phyloP scores from a whole-genome alignment of 2,329 filamentous ascomycete species.

The Fusarium buxicola region DNA sequence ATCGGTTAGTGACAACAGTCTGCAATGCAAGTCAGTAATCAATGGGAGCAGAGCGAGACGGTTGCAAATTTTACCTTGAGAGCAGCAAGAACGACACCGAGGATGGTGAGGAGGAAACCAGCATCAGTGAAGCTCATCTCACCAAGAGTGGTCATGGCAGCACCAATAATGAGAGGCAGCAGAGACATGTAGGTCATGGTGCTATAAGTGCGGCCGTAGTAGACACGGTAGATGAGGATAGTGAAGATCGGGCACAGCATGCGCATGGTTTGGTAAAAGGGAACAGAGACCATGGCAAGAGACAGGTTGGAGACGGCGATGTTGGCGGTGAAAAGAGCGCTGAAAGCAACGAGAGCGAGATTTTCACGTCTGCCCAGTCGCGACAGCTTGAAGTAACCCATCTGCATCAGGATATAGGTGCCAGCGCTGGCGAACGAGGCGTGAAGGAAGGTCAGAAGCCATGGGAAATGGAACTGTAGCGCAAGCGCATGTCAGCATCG shows the following conservation, averaged over 20 bases:
- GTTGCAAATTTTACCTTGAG: conserved; percentile 58
- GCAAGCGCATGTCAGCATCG: conserved; percentile 33
- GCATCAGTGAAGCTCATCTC: conserved; percentile 71
- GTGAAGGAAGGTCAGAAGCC: conserved; percentile 70
- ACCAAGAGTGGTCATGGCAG: conserved; percentile 69
- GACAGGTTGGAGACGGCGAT: conserved; percentile 74
- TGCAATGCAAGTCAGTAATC: conserved; percentile 41
- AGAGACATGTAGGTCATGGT: conserved; percentile 69
- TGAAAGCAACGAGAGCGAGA: conserved; percentile 67
- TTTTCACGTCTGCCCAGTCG: conserved; percentile 65
- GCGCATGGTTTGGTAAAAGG: conserved; percentile 73
- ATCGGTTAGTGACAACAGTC: conserved; percentile 72
- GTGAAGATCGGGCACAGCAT: conserved; percentile 72
- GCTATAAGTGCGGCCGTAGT: conserved; percentile 66
- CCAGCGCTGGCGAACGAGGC: conserved; percentile 68
- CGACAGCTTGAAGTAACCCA: conserved; percentile 65
- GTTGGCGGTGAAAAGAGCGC: conserved; percentile 71
- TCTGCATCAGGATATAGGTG: conserved; percentile 63
- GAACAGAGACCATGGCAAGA: conserved; percentile 71
- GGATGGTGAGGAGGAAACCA: conserved; percentile 66
- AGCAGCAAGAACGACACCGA: conserved; percentile 65
- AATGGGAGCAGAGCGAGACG: too few species aligned
- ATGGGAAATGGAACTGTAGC: conserved; percentile 67
- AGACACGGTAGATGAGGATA: conserved; percentile 69
- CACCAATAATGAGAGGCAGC: conserved; percentile 69